A percentile compares a stretch with the other conserved stretches of the same genome.
phyloP scores from a whole-genome alignment of 495 filamentous ascomycete species.

The Podospora comata region DNA sequence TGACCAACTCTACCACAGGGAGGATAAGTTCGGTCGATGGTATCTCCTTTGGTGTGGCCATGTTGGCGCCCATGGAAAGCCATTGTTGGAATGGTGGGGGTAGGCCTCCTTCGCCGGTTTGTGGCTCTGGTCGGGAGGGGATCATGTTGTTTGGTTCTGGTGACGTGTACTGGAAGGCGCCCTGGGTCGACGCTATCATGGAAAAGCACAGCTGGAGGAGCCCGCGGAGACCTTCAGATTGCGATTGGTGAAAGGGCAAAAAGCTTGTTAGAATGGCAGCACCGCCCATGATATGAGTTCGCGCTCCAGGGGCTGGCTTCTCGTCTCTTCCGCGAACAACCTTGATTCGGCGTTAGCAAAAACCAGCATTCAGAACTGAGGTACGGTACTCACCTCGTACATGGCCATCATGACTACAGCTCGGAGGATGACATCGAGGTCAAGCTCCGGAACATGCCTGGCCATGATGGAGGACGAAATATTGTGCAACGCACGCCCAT shows the following conservation, averaged over 20 bases:
- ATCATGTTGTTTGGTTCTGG: slow-evolving; percentile 22
- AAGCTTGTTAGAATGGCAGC: slow-evolving; percentile 41
- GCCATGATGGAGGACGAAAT: slow-evolving; percentile 35
- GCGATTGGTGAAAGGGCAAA: slow-evolving; percentile 28
- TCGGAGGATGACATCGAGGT: slow-evolving; percentile 33
- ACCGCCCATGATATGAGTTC: slow-evolving; percentile 46
- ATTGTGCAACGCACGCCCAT: slow-evolving; percentile 39
- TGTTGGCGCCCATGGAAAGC: slow-evolving; percentile 30
- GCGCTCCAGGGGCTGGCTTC: slow-evolving; percentile 29
- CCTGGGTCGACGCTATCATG: slow-evolving; percentile 34
- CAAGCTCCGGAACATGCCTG: slow-evolving; percentile 22
- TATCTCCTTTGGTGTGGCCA: slow-evolving; percentile 26
- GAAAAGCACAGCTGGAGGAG: slow-evolving; percentile 45
- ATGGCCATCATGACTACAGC: slow-evolving; percentile 44
- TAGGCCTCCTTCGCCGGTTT: slow-evolving; percentile 31
- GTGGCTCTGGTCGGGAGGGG: slow-evolving; percentile 24
- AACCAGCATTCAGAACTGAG: background rate
- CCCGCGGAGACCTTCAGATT: slow-evolving; percentile 33
- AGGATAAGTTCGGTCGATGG: slow-evolving; percentile 34
- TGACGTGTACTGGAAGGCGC: slow-evolving; percentile 20
- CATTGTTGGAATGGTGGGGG: slow-evolving; percentile 39
- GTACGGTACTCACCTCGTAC: slow-evolving; percentile 40
- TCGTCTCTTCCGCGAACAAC: slow-evolving; percentile 24
- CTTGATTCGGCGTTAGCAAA: slow-evolving; percentile 8
- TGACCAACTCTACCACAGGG: slow-evolving; percentile 34